phyloP scores from a whole-genome alignment of 108 stramenopile species.

The Mayamaea pseudoterrestris region DNA sequence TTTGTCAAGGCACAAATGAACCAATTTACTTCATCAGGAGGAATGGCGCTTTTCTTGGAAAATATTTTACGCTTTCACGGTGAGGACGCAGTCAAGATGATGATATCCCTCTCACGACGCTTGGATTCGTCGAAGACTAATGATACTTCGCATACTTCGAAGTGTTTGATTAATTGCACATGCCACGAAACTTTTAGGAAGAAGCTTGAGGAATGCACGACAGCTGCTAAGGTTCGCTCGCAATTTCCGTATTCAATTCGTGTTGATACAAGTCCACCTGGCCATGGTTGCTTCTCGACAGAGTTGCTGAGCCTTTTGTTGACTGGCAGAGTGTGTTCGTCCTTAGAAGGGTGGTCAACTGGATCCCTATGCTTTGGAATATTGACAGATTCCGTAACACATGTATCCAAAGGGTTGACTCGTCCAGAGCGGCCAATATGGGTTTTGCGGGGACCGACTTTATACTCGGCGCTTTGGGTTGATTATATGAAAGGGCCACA shows the following conservation, averaged over 20 bases:
- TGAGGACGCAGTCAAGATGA: conserved; percentile 11
- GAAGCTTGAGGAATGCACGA: background rate
- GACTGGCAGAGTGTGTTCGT: conserved; percentile 32
- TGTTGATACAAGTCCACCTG: conserved; percentile 16
- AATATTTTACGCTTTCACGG: conserved; percentile 64
- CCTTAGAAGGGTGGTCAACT: conserved; percentile 43
- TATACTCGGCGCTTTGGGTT: conserved; percentile 46
- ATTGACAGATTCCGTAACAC: conserved; percentile 12
- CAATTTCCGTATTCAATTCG: no score
- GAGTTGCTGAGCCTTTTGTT: conserved; percentile 60
- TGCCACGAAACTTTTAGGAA: conserved; percentile 21
- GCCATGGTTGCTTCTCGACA: conserved; percentile 36
- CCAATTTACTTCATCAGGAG: conserved; percentile 50
- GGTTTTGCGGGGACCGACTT: conserved; percentile 50
- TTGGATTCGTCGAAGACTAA: no score
- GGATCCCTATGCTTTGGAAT: conserved; percentile 51
- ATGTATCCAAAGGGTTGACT: conserved; percentile 21
- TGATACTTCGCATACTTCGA: conserved; percentile 5
- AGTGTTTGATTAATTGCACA: conserved; percentile 27
- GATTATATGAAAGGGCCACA: conserved; percentile 15
- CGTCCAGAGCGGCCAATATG: conserved; percentile 56
- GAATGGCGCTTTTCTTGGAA: conserved; percentile 72
- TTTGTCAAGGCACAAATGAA: conserved; percentile 50
- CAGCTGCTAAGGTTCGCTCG: no score
- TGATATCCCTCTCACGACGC: conserved; percentile 6